Base-by-base conservation (phyloP, 768 basidiomycete species). In the Hirschioporus abietinus region DNA sequence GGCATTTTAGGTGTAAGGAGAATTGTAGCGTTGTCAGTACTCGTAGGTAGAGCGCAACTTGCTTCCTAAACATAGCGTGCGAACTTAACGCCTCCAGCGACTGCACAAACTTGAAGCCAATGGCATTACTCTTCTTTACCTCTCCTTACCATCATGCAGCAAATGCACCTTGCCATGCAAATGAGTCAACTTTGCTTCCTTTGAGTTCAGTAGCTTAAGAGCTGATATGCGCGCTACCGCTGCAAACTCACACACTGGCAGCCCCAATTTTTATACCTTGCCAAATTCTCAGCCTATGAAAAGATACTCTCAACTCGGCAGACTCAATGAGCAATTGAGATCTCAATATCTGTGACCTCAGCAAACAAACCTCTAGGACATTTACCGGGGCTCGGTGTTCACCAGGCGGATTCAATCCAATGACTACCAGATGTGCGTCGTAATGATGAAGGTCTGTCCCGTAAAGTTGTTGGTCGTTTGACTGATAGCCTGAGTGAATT, bases 351-450 rank as follows among this genome's bases (percentile, higher is more conserved):
- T 27, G 63, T 5, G 70, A 25, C 73, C 73, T 6, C 72, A 74
- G 57, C 69, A 70, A 60, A 68, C 68, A 3, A 84, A 84, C 72
- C 74, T 85, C 6, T 72, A 87, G 4, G 79, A 84, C 62, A 75
- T 77, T 35, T 87, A 87, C 71, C 77, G 80, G 7, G 77, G 77
- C 1, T 70, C 84, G 24, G 81, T 85, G 0, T 76, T 81, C 0
- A 75, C 80, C 18, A 84, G 85, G 0, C 72, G 77, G 64, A 76
- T 86, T 60, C 69, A 78, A 68, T 80, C 80, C 72, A 83, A 88
- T 67, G 81, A 82, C 58, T 83, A 85, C 63, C 86, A 87, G 70
- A 77, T 87, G 35, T 71, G 85, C 24, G 81, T 79, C 12, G 75
- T 86, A 20, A 83, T 84, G 76, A 78, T 83, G n/a, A n/a, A n/a